phyloP scores from a whole-genome alignment of 495 filamentous ascomycete species.

The Neurospora sp. region DNA sequence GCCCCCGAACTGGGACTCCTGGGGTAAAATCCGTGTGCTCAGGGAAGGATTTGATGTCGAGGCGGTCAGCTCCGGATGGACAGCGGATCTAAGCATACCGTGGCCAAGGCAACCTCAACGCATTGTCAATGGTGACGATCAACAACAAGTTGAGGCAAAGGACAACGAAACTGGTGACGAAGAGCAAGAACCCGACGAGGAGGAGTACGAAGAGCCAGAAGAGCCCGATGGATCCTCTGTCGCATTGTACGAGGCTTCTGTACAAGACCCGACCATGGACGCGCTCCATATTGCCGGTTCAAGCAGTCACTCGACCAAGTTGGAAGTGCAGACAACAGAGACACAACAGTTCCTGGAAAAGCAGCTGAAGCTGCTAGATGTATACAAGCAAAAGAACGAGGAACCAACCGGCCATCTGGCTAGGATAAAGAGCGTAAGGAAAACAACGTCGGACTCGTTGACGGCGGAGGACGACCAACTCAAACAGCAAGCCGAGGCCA shows the following conservation, averaged over 20 bases:
- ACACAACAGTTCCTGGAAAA: constrained; percentile 68
- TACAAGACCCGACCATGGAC: constrained; percentile 59
- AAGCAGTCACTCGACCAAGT: constrained; percentile 34
- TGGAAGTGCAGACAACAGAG: constrained; percentile 66
- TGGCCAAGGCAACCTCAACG: constrained; percentile 16
- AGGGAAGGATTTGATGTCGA: constrained; percentile 94
- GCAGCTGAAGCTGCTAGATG: constrained; percentile 65
- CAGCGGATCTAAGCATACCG: constrained; percentile 60
- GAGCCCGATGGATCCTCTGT: constrained; percentile 47
- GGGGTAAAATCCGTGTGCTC: constrained; percentile 91
- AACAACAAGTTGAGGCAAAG: not conserved
- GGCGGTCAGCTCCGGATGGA: constrained; percentile 72
- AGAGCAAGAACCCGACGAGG: constrained; percentile 16
- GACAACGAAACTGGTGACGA: constrained; percentile 6
- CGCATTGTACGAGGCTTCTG: constrained; percentile 65
- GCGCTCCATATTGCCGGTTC: constrained; percentile 42
- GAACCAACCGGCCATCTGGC: constrained; percentile 42
- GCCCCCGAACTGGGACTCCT: constrained; percentile 95
- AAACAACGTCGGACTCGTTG: not conserved
- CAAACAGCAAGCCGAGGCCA: constrained; percentile 35
- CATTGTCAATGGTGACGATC: constrained; percentile 1
- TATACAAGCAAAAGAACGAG: constrained; percentile 53
- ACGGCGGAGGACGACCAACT: constrained; percentile 9
- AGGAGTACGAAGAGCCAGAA: constrained; percentile 11
- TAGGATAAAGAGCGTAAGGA: constrained; percentile 26